Conservation (phyloP, 768 basidiomycete species). For the Boletus bicolor region DNA sequence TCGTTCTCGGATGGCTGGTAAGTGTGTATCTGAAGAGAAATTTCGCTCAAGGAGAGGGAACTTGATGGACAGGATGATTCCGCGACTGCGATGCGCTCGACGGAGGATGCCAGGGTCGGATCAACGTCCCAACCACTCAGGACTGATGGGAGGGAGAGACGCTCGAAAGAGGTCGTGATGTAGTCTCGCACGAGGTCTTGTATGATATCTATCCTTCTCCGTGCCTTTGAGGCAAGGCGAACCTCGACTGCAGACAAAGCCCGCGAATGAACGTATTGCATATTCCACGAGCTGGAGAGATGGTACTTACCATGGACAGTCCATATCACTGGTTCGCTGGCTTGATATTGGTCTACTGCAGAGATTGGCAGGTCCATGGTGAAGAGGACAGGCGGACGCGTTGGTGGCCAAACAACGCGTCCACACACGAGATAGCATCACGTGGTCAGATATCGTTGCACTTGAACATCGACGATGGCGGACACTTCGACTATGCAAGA, state of each 20-base stretch:
- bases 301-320: constrained; percentile 58
- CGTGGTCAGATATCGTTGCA: constrained; percentile 21
- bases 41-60: constrained; percentile 54
- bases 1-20: constrained; percentile 77
- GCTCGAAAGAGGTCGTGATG: constrained; percentile 54
- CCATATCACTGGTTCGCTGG: constrained; percentile 41
- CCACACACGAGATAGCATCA: constrained; percentile 34
- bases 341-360: background rate
- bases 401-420: constrained; percentile 49
- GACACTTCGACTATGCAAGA: constrained; percentile 17
- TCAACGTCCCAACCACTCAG: constrained; percentile 80
- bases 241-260: constrained; percentile 66
- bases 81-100: constrained; percentile 72
- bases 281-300: background rate
- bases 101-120: constrained; percentile 63
- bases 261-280: background rate
- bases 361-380: constrained; percentile 12
- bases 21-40: constrained; percentile 76
- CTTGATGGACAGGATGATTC: constrained; percentile 64
- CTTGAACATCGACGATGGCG: constrained; percentile 19
- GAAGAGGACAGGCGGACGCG: constrained; percentile 9
- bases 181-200: constrained; percentile 59
- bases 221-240: constrained; percentile 62
- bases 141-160: constrained; percentile 65
- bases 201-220: constrained; percentile 74